Conservation (phyloP, 2,329 filamentous ascomycete species). For the Alternaria arborescens region DNA sequence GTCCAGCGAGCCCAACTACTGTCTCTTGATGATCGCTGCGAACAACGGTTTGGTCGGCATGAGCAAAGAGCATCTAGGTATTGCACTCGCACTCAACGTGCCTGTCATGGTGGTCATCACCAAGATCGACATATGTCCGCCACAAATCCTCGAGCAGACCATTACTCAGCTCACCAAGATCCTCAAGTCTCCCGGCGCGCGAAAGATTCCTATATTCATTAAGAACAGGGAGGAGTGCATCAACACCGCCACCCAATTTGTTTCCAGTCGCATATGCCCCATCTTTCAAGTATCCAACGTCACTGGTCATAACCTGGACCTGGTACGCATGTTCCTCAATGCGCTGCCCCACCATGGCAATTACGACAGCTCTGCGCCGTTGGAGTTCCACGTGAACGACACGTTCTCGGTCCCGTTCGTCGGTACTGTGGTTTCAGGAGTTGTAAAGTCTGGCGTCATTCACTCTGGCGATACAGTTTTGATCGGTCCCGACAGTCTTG, state of each 20-base stretch:
- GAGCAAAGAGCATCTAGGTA: slow-evolving; percentile 97
- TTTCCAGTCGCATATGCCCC: slow-evolving; percentile 93
- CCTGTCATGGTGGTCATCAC: slow-evolving; percentile 98
- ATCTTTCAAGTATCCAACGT: slow-evolving; percentile 99
- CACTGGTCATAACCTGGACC: slow-evolving; percentile 87
- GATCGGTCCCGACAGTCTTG: slow-evolving; percentile 88
- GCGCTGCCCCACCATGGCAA: slow-evolving; percentile 94
- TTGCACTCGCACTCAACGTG: slow-evolving; percentile 92
- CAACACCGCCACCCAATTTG: slow-evolving; percentile 94
- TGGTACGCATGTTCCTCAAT: slow-evolving; percentile 92
- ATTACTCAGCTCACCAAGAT: slow-evolving; percentile 91
- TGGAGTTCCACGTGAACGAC: slow-evolving; percentile 96
- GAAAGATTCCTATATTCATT: slow-evolving; percentile 96
- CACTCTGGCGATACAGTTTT: slow-evolving; percentile 91
- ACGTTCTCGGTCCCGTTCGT: slow-evolving; percentile 98
- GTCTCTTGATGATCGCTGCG: slow-evolving; percentile 95
- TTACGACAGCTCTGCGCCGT: slow-evolving; percentile 83
- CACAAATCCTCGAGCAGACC: slow-evolving; percentile 93
- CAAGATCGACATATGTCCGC: slow-evolving; percentile 98
- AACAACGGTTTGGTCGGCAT: slow-evolving; percentile 98
- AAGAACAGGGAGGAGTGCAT: slow-evolving; percentile 90
- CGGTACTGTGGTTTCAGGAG: slow-evolving; percentile 93
- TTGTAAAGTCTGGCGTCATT: slow-evolving; percentile 82
- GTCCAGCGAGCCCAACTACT: slow-evolving; percentile 96
- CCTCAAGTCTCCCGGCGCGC: slow-evolving; percentile 88